phyloP scores from a whole-genome alignment of 176 grass and related monocot genomes.

The Aechmea fasciata region DNA sequence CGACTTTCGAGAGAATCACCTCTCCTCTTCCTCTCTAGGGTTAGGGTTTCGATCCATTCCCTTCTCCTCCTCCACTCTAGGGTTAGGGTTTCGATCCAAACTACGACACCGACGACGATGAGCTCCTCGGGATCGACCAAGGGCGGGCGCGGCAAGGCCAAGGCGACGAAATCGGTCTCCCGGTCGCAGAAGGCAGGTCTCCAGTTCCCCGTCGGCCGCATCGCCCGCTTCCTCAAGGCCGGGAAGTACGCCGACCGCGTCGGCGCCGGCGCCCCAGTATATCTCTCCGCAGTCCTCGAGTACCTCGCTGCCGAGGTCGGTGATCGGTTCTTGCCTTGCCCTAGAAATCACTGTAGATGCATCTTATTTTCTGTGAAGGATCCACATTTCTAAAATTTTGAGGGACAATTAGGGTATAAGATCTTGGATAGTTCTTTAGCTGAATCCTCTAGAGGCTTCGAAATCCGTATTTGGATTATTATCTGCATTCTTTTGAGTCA shows the following conservation, averaged over 20 bases:
- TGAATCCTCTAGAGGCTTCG: no score
- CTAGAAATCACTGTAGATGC: background rate
- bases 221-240: slow-evolving; percentile 63
- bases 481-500: no score
- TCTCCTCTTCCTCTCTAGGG: background rate
- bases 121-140: slow-evolving; percentile 10
- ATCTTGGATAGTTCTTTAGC: no score
- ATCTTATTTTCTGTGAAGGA: no score
- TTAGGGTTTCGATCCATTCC: background rate
- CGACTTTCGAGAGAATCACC: no score
- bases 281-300: slow-evolving; percentile 76
- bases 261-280: slow-evolving; percentile 57
- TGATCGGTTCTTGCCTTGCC: background rate
- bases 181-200: slow-evolving; percentile 46
- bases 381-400: no score
- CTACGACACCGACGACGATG: background rate
- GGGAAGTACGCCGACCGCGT: slow-evolving; percentile 77
- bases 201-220: slow-evolving; percentile 73
- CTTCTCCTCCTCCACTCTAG: background rate
- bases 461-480: no score
- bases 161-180: slow-evolving; percentile 17
- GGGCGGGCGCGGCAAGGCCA: slow-evolving; percentile 19
- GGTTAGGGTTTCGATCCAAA: slow-evolving; percentile 9
- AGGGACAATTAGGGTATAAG: no score
- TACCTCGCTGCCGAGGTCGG: slow-evolving; percentile 68